Conservation (phyloP, 805 yeast genomes). For the Wickerhamia fluorescens region DNA sequence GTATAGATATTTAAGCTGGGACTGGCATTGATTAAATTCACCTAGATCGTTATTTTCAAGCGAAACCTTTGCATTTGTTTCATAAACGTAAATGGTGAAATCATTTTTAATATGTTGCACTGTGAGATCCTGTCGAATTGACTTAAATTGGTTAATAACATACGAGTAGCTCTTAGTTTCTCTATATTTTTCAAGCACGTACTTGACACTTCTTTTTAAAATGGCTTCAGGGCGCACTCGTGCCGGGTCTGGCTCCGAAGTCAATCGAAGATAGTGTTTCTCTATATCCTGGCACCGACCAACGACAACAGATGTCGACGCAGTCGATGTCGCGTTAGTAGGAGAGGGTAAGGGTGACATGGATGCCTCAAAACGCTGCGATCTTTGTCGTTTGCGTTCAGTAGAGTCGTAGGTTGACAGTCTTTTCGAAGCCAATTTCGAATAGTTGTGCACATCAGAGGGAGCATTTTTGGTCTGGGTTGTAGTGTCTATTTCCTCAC, state of each 20-base stretch:
- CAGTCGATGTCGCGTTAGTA: slow-evolving; percentile 2
- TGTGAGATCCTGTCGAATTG: slow-evolving; percentile 86
- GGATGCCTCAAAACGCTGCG: slow-evolving; percentile 40
- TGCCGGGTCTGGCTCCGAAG: slow-evolving; percentile 87
- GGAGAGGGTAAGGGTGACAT: slow-evolving; percentile 2
- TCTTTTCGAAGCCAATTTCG: slow-evolving; percentile 4
- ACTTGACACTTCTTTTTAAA: slow-evolving; percentile 49
- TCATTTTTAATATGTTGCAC: slow-evolving; percentile 81
- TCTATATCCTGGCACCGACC: slow-evolving; percentile 67
- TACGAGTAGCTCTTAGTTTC: slow-evolving; percentile 56
- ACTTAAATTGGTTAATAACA: slow-evolving; percentile 82
- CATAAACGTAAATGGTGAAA: slow-evolving; percentile 75
- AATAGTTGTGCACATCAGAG: no score
- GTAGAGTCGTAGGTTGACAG: slow-evolving; percentile 16
- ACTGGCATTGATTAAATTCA: slow-evolving; percentile 92
- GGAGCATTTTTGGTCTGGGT: no score
- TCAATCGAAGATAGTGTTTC: slow-evolving; percentile 73
- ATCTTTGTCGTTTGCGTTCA: slow-evolving; percentile 36
- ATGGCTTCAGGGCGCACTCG: slow-evolving; percentile 68
- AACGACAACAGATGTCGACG: slow-evolving; percentile 23
- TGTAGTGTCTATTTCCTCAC: no score
- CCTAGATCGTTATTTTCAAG: slow-evolving; percentile 79
- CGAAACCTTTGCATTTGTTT: slow-evolving; percentile 82
- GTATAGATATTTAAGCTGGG: slow-evolving; percentile 65
- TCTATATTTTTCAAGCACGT: slow-evolving; percentile 47